Evolutionary conservation across 495 filamentous ascomycete genomes (phyloP).

Genomic region (Astrothelium subdiscretum): DNA sequence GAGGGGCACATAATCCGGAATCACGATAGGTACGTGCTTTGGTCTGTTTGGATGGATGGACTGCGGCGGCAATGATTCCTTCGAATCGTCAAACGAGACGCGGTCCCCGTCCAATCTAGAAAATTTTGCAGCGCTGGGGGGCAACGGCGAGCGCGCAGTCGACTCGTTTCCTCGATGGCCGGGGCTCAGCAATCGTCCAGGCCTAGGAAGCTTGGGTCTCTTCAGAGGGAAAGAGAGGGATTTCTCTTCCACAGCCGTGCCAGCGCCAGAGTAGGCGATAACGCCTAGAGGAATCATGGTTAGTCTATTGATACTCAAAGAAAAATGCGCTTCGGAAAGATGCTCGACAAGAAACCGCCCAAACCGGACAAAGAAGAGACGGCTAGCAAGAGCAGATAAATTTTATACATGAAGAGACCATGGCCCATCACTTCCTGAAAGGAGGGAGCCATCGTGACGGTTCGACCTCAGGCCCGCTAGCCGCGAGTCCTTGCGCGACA

Average conservation of each 20-base stretch:
- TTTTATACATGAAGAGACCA: background rate
- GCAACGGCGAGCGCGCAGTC: background rate
- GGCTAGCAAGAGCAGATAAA: background rate
- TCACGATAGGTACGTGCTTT: slow-evolving; percentile 33
- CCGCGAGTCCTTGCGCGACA: background rate
- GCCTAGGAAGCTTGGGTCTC: background rate
- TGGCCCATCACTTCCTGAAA: background rate
- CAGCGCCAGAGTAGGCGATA: slow-evolving; percentile 1
- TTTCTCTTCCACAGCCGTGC: background rate
- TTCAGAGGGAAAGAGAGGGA: background rate
- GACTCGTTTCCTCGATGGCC: background rate
- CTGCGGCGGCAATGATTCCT: background rate
- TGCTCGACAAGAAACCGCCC: background rate
- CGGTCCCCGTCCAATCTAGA: background rate
- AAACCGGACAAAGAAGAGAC: background rate
- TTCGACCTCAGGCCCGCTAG: background rate
- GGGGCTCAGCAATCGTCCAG: background rate
- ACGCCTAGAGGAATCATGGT: slow-evolving; percentile 8
- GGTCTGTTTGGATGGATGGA: slow-evolving; percentile 13
- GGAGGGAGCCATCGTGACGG: background rate
- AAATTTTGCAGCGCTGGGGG: background rate
- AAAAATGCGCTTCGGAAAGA: background rate
- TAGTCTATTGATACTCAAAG: background rate
- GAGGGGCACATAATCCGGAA: slow-evolving; percentile 27
- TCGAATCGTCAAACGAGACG: background rate